These are phyloP conservation scores for Lanmaoa pseudosensibilis DNA, from an alignment of 768 basidiomycete genomes.

Conservation along the genomic window DNA sequence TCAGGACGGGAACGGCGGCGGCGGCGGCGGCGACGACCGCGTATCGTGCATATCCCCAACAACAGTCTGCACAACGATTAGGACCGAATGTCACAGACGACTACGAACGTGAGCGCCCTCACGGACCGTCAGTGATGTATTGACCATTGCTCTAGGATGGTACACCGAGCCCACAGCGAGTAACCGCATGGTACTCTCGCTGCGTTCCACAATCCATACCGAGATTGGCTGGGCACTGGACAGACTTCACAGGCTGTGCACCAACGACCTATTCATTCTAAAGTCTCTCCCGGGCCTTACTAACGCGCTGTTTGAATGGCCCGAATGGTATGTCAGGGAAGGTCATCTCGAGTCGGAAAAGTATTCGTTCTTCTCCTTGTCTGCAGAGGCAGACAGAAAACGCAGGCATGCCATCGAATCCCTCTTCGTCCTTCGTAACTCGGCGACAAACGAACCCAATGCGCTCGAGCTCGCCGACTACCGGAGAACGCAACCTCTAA, in stretches of 20 bases:
- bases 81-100: conserved; percentile 62
- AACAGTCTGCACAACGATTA: conserved; percentile 17
- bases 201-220: conserved; percentile 76
- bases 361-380: conserved; percentile 54
- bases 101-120: conserved; percentile 63
- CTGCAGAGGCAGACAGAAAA: conserved; percentile 50
- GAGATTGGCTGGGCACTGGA: conserved; percentile 92
- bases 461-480: conserved; percentile 57
- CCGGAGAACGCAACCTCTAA: conserved; percentile 61
- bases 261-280: conserved; percentile 76
- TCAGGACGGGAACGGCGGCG: conserved; percentile 23
- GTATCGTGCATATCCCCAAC: conserved; percentile 30
- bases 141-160: conserved; percentile 54
- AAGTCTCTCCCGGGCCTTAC: conserved; percentile 73
- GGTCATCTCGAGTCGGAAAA: conserved; percentile 51
- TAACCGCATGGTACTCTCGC: conserved; percentile 89
- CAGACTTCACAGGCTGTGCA: conserved; percentile 76
- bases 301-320: conserved; percentile 85
- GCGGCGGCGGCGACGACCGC: conserved; percentile 11
- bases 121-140: not conserved
- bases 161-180: conserved; percentile 77
- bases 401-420: conserved; percentile 83
- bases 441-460: conserved; percentile 69
- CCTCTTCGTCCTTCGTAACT: conserved; percentile 84
- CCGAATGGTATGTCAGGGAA: conserved; percentile 74